Evolutionary conservation across 345 rosid species (phyloP).

Genomic region (Lepidium sativum): DNA sequence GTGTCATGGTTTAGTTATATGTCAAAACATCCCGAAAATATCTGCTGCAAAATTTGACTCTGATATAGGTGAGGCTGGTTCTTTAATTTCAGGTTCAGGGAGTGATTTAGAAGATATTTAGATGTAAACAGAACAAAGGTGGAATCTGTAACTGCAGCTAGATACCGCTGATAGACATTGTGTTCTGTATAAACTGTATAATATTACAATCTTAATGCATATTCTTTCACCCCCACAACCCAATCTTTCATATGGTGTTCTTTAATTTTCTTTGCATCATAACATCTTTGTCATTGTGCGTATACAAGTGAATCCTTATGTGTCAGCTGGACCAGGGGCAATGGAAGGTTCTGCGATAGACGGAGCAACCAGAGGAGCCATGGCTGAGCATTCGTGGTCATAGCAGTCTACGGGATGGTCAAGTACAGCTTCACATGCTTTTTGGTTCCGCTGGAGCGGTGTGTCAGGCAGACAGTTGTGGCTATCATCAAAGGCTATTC

Average conservation of each 20-base stretch:
- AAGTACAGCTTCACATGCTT: conserved; percentile 44
- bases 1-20: background rate
- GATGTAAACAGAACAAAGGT: conserved; percentile 12
- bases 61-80: conserved; percentile 15
- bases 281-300: background rate
- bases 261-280: background rate
- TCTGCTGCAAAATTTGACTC: background rate
- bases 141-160: conserved; percentile 13
- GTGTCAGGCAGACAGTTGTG: conserved; percentile 68
- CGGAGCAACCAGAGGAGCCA: conserved; percentile 36
- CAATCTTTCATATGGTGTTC: conserved; percentile 4
- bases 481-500: conserved; percentile 53
- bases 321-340: conserved; percentile 34
- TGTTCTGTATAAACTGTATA: conserved; percentile 21
- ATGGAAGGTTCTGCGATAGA: conserved; percentile 39
- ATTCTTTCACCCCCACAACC: conserved; percentile 14
- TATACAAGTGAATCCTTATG: conserved; percentile 1
- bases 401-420: conserved; percentile 75
- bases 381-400: conserved; percentile 41
- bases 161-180: conserved; percentile 3
- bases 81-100: conserved; percentile 6
- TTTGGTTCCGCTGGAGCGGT: conserved; percentile 57
- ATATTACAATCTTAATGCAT: conserved; percentile 17
- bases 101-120: conserved; percentile 19
- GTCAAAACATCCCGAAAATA: conserved; percentile 2